Conservation (phyloP, 2,329 filamentous ascomycete genomes). For the Alternaria atra region DNA sequence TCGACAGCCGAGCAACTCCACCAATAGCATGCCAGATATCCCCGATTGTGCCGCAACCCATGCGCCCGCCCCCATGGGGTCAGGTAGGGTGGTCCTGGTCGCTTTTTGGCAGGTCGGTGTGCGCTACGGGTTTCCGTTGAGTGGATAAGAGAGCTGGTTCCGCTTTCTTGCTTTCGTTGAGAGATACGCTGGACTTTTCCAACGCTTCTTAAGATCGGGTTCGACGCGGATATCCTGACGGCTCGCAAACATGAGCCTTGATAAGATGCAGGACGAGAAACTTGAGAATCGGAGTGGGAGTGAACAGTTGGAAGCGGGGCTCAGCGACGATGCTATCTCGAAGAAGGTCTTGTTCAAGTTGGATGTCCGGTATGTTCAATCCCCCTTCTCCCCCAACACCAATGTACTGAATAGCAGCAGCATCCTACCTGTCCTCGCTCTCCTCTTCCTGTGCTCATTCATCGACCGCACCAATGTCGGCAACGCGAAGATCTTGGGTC, state of each 20-base stretch:
- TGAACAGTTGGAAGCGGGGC: slow-evolving; percentile 28
- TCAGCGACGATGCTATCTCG: slow-evolving; percentile 21
- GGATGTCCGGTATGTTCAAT: slow-evolving; percentile 56
- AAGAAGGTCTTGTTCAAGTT: slow-evolving; percentile 62
- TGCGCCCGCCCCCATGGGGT: slow-evolving; percentile 9
- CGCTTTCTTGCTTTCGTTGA: not conserved
- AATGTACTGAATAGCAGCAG: slow-evolving; percentile 45
- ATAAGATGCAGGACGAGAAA: slow-evolving; percentile 41
- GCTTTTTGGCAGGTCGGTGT: not conserved
- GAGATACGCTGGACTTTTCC: not conserved
- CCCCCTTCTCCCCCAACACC: not conserved
- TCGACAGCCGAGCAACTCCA: not conserved
- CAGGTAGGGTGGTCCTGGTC: not conserved
- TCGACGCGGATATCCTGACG: not conserved
- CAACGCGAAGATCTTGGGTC: slow-evolving; percentile 71
- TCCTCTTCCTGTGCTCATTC: slow-evolving; percentile 72
- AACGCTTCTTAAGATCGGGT: not conserved
- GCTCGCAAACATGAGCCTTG: slow-evolving; percentile 12
- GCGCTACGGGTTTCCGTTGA: not conserved
- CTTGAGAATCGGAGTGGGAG: slow-evolving; percentile 27
- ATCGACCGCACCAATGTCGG: slow-evolving; percentile 77
- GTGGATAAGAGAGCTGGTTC: not conserved
- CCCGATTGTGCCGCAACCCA: not conserved
- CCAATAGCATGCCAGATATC: not conserved
- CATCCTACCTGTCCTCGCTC: slow-evolving; percentile 69